Percentiles rank a stretch among this genome's conserved stretches.
phyloP scores from a whole-genome alignment of 75 land plant genomes.

The Pinus tabuliformis region DNA sequence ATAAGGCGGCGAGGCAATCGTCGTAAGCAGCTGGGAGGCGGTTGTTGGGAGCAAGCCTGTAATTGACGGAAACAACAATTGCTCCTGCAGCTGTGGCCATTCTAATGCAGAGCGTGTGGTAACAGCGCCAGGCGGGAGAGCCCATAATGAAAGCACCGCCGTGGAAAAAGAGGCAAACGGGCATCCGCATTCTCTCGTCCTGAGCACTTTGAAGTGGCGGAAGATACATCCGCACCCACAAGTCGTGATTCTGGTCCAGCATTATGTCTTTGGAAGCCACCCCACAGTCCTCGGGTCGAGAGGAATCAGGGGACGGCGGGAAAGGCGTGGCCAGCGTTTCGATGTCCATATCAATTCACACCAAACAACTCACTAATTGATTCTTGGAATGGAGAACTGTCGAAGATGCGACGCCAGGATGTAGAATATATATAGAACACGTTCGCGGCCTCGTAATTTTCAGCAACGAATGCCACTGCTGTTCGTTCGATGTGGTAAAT shows the following conservation, averaged over 20 bases:
- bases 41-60: slow-evolving; percentile 18
- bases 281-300: neutral
- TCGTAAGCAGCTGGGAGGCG: slow-evolving; percentile 19
- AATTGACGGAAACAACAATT: slow-evolving; percentile 5
- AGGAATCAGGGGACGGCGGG: neutral
- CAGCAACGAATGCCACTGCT: no score
- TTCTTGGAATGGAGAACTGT: no score
- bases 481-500: no score
- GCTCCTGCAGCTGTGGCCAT: slow-evolving; percentile 1
- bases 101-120: slow-evolving; percentile 4
- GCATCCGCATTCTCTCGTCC: neutral
- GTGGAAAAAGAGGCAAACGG: slow-evolving; percentile 9
- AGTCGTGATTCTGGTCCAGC: neutral
- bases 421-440: no score
- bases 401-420: no score
- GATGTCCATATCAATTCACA: no score
- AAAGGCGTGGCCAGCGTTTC: neutral
- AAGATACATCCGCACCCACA: neutral
- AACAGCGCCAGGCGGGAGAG: neutral
- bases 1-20: neutral
- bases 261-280: slow-evolving; percentile 11
- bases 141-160: slow-evolving; percentile 13
- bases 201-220: no score
- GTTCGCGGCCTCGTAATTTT: no score
- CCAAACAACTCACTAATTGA: no score